These are phyloP conservation scores for Aspergillus unguis DNA, from an alignment of 2,329 filamentous ascomycete genomes.

Conservation along the genomic window DNA sequence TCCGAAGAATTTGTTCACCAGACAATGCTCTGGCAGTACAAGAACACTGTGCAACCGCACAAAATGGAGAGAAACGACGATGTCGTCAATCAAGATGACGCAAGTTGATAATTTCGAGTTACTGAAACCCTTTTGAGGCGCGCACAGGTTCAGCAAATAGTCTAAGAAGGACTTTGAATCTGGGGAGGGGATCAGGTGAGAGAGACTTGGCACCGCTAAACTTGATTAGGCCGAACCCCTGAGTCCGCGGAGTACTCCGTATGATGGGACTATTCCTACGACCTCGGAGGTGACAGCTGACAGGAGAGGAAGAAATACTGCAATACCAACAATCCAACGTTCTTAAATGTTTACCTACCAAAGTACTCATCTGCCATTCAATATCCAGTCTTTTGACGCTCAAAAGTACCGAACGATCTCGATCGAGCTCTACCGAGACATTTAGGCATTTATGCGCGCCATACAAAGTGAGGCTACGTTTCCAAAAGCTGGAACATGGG, in stretches of 20 bases:
- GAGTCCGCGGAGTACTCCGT: neutral
- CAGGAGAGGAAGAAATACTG: too few relatives aligned
- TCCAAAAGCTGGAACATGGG: constrained; percentile 2
- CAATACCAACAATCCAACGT: too few relatives aligned
- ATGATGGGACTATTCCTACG: neutral
- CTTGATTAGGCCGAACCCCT: constrained; percentile 1
- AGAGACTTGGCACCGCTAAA: neutral
- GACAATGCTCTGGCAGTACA: neutral
- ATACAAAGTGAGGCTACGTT: constrained; percentile 6
- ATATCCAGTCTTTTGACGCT: neutral
- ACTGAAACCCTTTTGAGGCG: neutral
- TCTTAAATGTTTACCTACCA: neutral
- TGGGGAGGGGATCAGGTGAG: constrained; percentile 5
- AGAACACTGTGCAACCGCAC: neutral
- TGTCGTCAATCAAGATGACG: too few relatives aligned
- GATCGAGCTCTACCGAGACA: neutral
- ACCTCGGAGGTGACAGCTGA: too few relatives aligned
- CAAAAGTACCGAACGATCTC: neutral
- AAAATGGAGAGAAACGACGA: neutral
- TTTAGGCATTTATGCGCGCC: neutral
- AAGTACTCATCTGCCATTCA: neutral
- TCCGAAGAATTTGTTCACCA: constrained; percentile 17
- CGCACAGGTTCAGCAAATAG: neutral
- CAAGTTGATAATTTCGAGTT: neutral
- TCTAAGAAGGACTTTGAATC: neutral